Evolutionary conservation across 768 basidiomycete genomes (phyloP).

Genomic region (Pleurotus salmoneostramineus): DNA sequence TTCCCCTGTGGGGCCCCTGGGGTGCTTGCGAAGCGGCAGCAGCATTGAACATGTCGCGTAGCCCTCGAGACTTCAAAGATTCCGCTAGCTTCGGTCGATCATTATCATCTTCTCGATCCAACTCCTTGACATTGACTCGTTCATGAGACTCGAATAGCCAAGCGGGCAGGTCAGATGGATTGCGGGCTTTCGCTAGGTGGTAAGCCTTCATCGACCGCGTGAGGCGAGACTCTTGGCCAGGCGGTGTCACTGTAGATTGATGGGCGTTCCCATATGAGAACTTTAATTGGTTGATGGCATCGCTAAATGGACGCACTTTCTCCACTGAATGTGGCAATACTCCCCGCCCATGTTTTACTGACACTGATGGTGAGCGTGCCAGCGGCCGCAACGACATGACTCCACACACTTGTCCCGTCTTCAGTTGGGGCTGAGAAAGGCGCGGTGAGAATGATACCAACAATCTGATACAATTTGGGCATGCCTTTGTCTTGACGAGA

Average conservation of each 20-base stretch:
- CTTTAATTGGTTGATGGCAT: not conserved
- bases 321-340: conserved; percentile 33
- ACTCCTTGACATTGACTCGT: conserved; percentile 26
- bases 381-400: conserved; percentile 49
- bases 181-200: conserved; percentile 55
- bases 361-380: conserved; percentile 52
- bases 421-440: conserved; percentile 14
- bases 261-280: not conserved
- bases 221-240: conserved; percentile 56
- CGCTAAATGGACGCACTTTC: conserved; percentile 33
- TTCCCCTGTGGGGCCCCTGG: not conserved
- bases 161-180: conserved; percentile 53
- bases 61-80: conserved; percentile 20
- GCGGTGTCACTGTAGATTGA: conserved; percentile 36
- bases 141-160: conserved; percentile 66
- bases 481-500: not conserved
- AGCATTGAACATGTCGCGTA: conserved; percentile 34
- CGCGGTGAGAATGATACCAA: not conserved
- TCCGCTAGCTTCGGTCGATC: conserved; percentile 10
- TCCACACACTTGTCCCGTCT: conserved; percentile 50
- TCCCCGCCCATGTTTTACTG: conserved; percentile 51
- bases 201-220: conserved; percentile 67
- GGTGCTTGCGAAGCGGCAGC: conserved; percentile 17
- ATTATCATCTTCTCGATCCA: conserved; percentile 11
- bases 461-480: too few species aligned